Evolutionary conservation across 768 basidiomycete species (phyloP).

Genomic region (Mycena galopus): DNA sequence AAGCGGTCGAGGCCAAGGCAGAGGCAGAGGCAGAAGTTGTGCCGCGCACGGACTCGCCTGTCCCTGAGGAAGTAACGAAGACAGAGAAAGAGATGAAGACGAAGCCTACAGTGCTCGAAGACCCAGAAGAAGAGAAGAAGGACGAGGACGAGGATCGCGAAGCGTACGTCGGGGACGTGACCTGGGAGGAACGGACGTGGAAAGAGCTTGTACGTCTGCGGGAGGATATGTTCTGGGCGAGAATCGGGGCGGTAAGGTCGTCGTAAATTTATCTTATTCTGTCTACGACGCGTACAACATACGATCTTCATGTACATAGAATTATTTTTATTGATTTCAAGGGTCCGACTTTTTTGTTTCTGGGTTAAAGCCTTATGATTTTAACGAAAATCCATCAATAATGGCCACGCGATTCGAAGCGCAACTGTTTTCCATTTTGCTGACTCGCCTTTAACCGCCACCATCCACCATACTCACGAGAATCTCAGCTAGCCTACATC

Average conservation of each 20-base stretch:
- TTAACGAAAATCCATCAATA: no score
- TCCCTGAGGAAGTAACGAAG: slow-evolving; percentile 11
- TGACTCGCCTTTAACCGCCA: no score
- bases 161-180: slow-evolving; percentile 71
- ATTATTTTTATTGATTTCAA: slow-evolving; percentile 8
- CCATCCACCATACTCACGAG: no score
- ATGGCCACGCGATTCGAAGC: no score
- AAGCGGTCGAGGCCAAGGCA: slow-evolving; percentile 25
- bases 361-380: no score
- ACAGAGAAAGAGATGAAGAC: slow-evolving; percentile 34
- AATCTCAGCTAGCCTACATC: no score
- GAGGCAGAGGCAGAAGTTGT: slow-evolving; percentile 17
- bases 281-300: slow-evolving; percentile 11
- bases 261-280: slow-evolving; percentile 27
- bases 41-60: slow-evolving; percentile 28
- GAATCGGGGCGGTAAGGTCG: slow-evolving; percentile 68
- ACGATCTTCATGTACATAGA: slow-evolving; percentile 3
- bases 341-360: not conserved
- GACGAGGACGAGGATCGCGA: slow-evolving; percentile 46
- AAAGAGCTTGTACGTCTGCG: slow-evolving; percentile 79
- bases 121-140: slow-evolving; percentile 24
- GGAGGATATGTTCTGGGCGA: slow-evolving; percentile 91
- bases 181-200: slow-evolving; percentile 92
- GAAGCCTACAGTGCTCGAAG: slow-evolving; percentile 25
- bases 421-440: no score